These are phyloP conservation scores for Davidsoniella neocaledoniae DNA, from an alignment of 2,329 filamentous ascomycete species.

Conservation along the genomic window DNA sequence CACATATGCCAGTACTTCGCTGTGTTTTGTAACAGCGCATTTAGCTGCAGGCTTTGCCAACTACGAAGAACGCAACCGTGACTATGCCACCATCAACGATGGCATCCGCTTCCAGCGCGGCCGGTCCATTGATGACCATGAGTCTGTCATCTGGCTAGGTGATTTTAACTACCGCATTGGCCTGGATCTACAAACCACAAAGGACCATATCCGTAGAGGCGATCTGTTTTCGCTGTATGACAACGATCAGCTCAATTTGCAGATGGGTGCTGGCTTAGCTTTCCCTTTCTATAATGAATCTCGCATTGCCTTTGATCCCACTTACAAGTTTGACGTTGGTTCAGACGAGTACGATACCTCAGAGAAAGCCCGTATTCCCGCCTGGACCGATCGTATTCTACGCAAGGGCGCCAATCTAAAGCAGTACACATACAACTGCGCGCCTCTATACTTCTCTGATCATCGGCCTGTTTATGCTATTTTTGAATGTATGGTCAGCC, in stretches of 20 bases:
- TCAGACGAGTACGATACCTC: constrained; percentile 84
- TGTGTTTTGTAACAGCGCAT: constrained; percentile 95
- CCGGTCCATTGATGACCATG: constrained; percentile 79
- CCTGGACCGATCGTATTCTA: constrained; percentile 90
- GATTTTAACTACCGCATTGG: constrained; percentile 98
- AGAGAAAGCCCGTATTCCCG: constrained; percentile 88
- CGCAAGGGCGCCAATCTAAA: constrained; percentile 70
- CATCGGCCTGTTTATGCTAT: constrained; percentile 88
- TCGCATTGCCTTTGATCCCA: constrained; percentile 74
- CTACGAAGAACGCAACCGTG: constrained; percentile 86
- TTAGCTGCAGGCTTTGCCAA: constrained; percentile 91
- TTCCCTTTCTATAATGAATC: constrained; percentile 90
- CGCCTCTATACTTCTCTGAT: constrained; percentile 77
- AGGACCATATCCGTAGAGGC: constrained; percentile 51
- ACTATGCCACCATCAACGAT: constrained; percentile 76
- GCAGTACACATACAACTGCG: constrained; percentile 68
- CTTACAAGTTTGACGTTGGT: constrained; percentile 88
- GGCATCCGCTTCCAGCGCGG: constrained; percentile 86
- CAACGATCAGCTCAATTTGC: constrained; percentile 89
- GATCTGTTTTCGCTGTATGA: constrained; percentile 71
- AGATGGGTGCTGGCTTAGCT: constrained; percentile 83
- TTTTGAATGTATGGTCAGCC: constrained; percentile 69
- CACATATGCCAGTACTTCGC: constrained; percentile 79
- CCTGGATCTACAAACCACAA: constrained; percentile 59
- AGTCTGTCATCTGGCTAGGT: constrained; percentile 79